A percentile compares a stretch with the other conserved stretches of the same genome.
Conservation (phyloP, 1,139 yeast genomes). For the Suhomyces terraborum region DNA sequence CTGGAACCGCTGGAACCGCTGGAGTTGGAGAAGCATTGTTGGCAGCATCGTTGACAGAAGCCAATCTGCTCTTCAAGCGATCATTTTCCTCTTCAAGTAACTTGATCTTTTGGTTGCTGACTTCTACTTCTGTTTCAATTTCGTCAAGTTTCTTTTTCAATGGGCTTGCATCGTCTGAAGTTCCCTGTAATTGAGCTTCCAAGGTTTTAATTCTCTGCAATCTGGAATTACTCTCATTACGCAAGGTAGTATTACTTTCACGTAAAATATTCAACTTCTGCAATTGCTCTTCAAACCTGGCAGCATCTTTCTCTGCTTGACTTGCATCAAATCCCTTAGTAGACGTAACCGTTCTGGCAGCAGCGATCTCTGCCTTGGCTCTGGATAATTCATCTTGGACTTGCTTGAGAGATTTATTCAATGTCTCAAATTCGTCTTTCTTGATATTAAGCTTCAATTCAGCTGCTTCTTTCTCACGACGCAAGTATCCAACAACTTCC, state of each 20-base stretch:
- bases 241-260: constrained; percentile 70
- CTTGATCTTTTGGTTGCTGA: constrained; percentile 35
- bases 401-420: constrained; percentile 45
- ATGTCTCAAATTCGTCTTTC: constrained; percentile 50
- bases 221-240: constrained; percentile 49
- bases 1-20: too few relatives aligned
- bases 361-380: constrained; percentile 44
- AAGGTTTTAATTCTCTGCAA: constrained; percentile 27
- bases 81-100: constrained; percentile 43
- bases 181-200: constrained; percentile 23
- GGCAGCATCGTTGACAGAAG: constrained; percentile 6
- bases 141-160: constrained; percentile 25
- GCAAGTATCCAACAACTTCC: constrained; percentile 62
- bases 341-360: neutral
- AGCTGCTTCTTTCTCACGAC: constrained; percentile 75
- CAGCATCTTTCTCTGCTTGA: constrained; percentile 48
- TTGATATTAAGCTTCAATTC: constrained; percentile 58
- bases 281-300: constrained; percentile 59
- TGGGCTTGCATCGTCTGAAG: constrained; percentile 24
- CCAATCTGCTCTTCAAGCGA: constrained; percentile 28
- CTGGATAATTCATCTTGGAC: constrained; percentile 46
- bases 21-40: too few relatives aligned
- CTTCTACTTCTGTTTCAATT: constrained; percentile 30
- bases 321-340: constrained; percentile 31
- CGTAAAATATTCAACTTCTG: constrained; percentile 69